phyloP scores from a whole-genome alignment of 2,329 filamentous ascomycete species.

The Corniculantispora saksenae region DNA sequence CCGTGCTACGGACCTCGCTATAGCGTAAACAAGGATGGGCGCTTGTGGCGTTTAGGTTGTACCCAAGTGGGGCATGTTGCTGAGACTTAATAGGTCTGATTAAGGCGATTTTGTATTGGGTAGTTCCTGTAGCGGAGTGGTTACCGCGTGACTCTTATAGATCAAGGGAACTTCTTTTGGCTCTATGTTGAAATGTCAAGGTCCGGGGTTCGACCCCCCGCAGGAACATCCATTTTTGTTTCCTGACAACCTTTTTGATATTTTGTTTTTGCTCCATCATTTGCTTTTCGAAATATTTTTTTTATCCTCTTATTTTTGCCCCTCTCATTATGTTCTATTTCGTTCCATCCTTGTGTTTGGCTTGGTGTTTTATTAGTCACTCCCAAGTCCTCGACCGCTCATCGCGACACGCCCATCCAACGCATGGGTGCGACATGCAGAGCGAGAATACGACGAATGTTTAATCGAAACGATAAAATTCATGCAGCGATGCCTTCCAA shows the following conservation, averaged over 20 bases:
- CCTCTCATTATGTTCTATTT: not conserved
- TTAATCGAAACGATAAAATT: not conserved
- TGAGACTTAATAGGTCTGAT: not conserved
- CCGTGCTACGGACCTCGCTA: not conserved
- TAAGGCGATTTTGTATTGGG: constrained; percentile 4
- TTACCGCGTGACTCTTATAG: constrained; percentile 34
- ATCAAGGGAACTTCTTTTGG: constrained; percentile 23
- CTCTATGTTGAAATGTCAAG: constrained; percentile 30
- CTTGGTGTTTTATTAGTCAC: not conserved
- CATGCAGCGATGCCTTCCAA: constrained; percentile 5
- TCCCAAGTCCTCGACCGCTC: not conserved
- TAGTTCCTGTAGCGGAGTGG: constrained; percentile 32
- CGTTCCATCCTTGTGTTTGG: not conserved
- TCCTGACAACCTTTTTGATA: not conserved
- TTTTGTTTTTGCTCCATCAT: not conserved
- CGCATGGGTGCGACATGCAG: not conserved
- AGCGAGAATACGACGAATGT: not conserved
- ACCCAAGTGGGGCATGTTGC: not conserved
- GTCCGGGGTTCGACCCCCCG: constrained; percentile 32
- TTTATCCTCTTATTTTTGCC: not conserved
- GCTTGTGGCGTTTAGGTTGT: constrained; percentile 18
- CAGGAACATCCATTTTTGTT: constrained; percentile 26
- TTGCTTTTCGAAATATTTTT: constrained; percentile 3
- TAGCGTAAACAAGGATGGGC: not conserved
- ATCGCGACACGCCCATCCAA: not conserved